phyloP scores from a whole-genome alignment of 2,329 filamentous ascomycete species.

The Xylariomycetidae sp. region DNA sequence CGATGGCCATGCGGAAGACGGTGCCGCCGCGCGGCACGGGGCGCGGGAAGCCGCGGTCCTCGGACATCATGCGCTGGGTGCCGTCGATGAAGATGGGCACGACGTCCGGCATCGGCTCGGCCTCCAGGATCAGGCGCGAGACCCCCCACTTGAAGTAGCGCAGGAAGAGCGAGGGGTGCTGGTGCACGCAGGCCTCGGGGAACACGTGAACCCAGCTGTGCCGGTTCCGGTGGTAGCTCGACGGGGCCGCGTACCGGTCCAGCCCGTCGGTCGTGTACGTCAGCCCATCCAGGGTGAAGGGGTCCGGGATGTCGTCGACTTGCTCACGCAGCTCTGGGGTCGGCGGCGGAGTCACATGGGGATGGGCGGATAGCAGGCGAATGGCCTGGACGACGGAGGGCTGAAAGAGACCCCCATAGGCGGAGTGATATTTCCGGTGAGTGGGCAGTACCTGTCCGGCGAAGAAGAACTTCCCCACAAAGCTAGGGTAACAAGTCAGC shows the following conservation, averaged over 20 bases:
- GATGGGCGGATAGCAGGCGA: constrained; percentile 64
- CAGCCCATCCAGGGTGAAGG: constrained; percentile 40
- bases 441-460: constrained; percentile 87
- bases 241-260: constrained; percentile 65
- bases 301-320: constrained; percentile 37
- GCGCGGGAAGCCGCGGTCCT: constrained; percentile 70
- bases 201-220: constrained; percentile 92
- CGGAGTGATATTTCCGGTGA: constrained; percentile 73
- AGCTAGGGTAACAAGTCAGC: constrained; percentile 37
- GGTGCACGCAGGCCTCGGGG: constrained; percentile 90
- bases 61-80: constrained; percentile 81
- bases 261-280: constrained; percentile 57
- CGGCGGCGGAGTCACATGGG: constrained; percentile 31
- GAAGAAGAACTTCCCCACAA: constrained; percentile 73
- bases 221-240: constrained; percentile 62
- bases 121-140: constrained; percentile 83
- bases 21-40: constrained; percentile 73
- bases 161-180: constrained; percentile 70
- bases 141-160: constrained; percentile 99
- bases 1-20: constrained; percentile 68
- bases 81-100: constrained; percentile 95
- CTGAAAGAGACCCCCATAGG: constrained; percentile 80
- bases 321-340: constrained; percentile 1
- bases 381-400: constrained; percentile 83
- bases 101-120: constrained; percentile 78